Evolutionary conservation across 148 eudicot species (phyloP).

Genomic region (Heliosperma pusillum): DNA sequence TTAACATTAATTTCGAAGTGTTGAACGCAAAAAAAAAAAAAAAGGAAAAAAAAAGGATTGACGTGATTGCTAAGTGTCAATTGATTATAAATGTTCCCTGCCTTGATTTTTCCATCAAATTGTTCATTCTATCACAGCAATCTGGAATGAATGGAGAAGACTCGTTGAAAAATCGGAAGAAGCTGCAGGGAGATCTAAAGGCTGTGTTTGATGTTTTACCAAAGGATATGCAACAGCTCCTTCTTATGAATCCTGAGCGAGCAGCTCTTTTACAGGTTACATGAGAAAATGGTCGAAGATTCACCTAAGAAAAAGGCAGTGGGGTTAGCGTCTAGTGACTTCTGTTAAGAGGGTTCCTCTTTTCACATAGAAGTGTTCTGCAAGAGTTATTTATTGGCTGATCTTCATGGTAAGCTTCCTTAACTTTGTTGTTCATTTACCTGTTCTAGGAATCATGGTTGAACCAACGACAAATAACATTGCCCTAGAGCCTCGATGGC

Average conservation of each 20-base stretch:
- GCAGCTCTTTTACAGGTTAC: constrained; percentile 39
- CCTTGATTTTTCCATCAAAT: not conserved
- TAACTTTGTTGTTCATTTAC: not conserved
- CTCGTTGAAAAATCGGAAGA: constrained; percentile 39
- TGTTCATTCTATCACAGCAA: constrained; percentile 34
- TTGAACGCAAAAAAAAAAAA: no score
- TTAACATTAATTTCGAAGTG: no score
- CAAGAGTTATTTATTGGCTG: constrained; percentile 9
- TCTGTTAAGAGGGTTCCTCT: not conserved
- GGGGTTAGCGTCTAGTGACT: not conserved
- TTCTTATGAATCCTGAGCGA: constrained; percentile 69
- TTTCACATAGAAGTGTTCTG: not conserved
- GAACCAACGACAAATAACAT: not conserved
- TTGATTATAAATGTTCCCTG: not conserved
- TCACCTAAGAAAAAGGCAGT: not conserved
- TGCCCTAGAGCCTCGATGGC: not conserved
- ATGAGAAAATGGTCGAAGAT: constrained; percentile 3
- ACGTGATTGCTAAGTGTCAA: no score
- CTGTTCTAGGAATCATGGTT: not conserved
- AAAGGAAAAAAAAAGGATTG: no score
- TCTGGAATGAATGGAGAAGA: constrained; percentile 38
- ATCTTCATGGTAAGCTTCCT: constrained; percentile 5
- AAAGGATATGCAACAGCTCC: constrained; percentile 67
- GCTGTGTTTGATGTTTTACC: constrained; percentile 72
- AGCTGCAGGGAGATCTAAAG: constrained; percentile 72